A percentile compares a stretch with the other conserved stretches of the same genome.
Evolutionary conservation across 2,329 filamentous ascomycete species (phyloP).

Genomic region (Pseudogymnoascus destructans): DNA sequence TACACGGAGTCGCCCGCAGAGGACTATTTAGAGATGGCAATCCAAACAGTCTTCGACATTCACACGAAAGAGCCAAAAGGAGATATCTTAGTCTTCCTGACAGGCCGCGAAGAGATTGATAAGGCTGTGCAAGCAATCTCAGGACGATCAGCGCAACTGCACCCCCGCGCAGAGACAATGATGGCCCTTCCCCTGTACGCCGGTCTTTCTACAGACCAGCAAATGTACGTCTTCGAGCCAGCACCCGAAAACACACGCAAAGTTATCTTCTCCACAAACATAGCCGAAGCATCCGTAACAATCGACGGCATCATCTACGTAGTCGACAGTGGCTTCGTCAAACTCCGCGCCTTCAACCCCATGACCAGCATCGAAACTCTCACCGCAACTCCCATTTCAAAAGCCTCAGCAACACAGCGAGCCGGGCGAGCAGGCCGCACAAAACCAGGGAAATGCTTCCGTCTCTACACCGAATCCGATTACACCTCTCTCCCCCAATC

Average conservation of each 20-base stretch:
- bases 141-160: constrained; percentile 54
- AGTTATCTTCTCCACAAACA: constrained; percentile 88
- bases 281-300: constrained; percentile 90
- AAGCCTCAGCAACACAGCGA: constrained; percentile 84
- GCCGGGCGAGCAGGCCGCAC: constrained; percentile 84
- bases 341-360: constrained; percentile 76
- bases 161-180: constrained; percentile 44
- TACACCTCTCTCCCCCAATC: constrained; percentile 54
- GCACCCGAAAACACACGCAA: constrained; percentile 73
- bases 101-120: constrained; percentile 88
- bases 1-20: constrained; percentile 68
- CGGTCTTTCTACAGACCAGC: constrained; percentile 76
- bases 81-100: constrained; percentile 83
- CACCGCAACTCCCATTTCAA: constrained; percentile 69
- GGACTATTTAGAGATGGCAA: constrained; percentile 72
- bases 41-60: constrained; percentile 77
- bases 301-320: constrained; percentile 88
- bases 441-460: constrained; percentile 83
- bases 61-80: constrained; percentile 69
- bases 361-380: constrained; percentile 76
- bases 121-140: constrained; percentile 64
- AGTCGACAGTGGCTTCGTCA: constrained; percentile 81
- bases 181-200: constrained; percentile 75
- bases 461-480: constrained; percentile 70
- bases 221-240: constrained; percentile 89